Evolutionary conservation across 2,329 filamentous ascomycete genomes (phyloP), one percentile per base, ranked within the genome.

Genomic region (Pseudocercospora fuligena): DNA sequence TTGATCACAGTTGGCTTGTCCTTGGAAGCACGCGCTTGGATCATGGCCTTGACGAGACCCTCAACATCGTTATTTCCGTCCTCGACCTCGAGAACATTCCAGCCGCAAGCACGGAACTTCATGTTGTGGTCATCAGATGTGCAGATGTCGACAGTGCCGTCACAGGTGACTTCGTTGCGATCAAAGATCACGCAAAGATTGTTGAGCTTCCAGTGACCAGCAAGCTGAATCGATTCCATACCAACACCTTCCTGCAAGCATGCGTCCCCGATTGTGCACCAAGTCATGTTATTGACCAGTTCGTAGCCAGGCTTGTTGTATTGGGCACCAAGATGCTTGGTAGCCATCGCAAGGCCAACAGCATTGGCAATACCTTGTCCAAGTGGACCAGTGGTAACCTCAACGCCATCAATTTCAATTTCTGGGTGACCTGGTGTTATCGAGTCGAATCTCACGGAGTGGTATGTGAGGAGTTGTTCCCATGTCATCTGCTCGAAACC

Each of bases 141-240:
- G 36, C 65, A 68, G 64, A 83, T 76, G 74, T 87, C 85, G 11
- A 87, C 82, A 2, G 81, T 82, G 0, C 86, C 86, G 66, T 88
- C 86, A 70, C 86, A 88, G 7, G 86, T 87, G 56, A 88, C 80
- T 70, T 87, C 83, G 72, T 88, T 88, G 76, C 88, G 87, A 70
- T 88, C 86, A 69, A 87, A 88, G 61, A 87, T 83, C 29, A 88
- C 77, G 16, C 82, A 82, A 3, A 88, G 77, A 71, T 88, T 88
- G 77, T 86, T 82, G 21, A 88, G 78, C 69, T 78, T 81, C 78
- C 81, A 83, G 73, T 87, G 84, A 1, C 85, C 86, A 3, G 86
- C 86, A 12, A 87, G 80, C n/a, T 83, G 82, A 60, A 88, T 83
- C 0, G 86, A 81, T 73, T 88, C 86, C n/a, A 87, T 79, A 0